Conservation (phyloP, 2,329 filamentous ascomycete species). For the Periconia sp. region DNA sequence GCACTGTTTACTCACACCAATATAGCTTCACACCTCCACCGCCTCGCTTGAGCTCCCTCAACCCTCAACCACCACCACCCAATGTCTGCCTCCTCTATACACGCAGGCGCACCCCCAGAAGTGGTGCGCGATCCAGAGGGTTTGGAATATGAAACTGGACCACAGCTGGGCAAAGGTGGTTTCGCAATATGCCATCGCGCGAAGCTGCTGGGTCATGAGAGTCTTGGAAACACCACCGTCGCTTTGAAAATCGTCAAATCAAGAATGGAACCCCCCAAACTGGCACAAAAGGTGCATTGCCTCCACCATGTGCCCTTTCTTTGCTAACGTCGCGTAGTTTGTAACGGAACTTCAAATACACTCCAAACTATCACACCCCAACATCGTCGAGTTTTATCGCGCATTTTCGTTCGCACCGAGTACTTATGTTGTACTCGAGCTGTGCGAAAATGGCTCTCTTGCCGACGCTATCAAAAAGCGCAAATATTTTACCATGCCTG, state of each 20-base stretch:
- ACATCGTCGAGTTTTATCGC: constrained; percentile 92
- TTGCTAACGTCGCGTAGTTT: constrained; percentile 54
- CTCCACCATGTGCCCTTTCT: not conserved
- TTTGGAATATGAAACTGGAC: constrained; percentile 72
- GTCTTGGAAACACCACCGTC: constrained; percentile 65
- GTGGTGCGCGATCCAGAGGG: constrained; percentile 70
- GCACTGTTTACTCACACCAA: not conserved
- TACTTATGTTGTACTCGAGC: constrained; percentile 91
- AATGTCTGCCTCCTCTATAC: constrained; percentile 49
- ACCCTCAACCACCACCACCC: constrained; percentile 20
- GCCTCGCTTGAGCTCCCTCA: not conserved
- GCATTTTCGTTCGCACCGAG: constrained; percentile 88
- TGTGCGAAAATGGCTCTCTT: constrained; percentile 92
- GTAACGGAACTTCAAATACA: constrained; percentile 92
- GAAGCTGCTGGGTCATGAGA: constrained; percentile 58
- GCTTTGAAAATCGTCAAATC: constrained; percentile 84
- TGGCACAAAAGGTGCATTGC: constrained; percentile 74
- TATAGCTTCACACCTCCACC: not conserved
- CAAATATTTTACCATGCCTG: constrained; percentile 86
- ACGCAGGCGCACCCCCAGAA: constrained; percentile 54
- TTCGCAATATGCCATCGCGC: constrained; percentile 82
- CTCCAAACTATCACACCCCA: constrained; percentile 94
- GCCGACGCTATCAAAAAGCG: constrained; percentile 97
- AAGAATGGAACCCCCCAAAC: constrained; percentile 74
- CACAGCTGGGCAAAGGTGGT: constrained; percentile 75